Conservation (phyloP, 306 rosid species). For the Gillenia trifoliata region DNA sequence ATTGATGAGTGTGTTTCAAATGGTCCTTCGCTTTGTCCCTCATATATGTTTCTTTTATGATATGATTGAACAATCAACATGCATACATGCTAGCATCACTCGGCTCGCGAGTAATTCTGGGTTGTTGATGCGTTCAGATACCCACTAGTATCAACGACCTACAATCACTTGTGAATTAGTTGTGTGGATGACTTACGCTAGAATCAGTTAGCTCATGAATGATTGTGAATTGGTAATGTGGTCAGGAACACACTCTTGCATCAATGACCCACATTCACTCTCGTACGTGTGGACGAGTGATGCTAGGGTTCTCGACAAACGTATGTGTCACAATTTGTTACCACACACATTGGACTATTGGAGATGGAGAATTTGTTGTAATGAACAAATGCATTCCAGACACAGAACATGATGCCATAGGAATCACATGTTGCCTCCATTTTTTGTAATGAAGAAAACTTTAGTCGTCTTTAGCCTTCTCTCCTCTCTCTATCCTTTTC, state of each 20-base stretch:
- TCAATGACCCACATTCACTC: background rate
- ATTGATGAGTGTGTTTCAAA: too few species aligned
- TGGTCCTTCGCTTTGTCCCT: too few species aligned
- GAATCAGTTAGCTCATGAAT: too few species aligned
- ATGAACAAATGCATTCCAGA: background rate
- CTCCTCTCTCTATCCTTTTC: constrained; percentile 20
- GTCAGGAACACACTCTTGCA: background rate
- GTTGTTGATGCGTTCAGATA: background rate
- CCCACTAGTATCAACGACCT: too few species aligned
- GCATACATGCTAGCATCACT: background rate
- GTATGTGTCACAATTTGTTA: constrained; percentile 25
- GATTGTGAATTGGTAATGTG: too few species aligned
- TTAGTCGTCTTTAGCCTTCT: background rate
- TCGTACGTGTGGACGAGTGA: background rate
- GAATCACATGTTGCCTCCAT: constrained; percentile 51
- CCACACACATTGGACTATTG: constrained; percentile 13
- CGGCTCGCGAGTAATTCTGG: background rate
- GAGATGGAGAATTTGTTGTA: constrained; percentile 22
- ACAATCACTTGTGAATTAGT: too few species aligned
- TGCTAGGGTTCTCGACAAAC: background rate
- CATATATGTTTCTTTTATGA: background rate
- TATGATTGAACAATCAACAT: background rate
- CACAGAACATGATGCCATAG: constrained; percentile 47
- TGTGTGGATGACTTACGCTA: too few species aligned
- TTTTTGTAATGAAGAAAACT: constrained; percentile 11